Base-by-base conservation (phyloP, 1,284 basidiomycete species). In the Ustilago cynodontis region DNA sequence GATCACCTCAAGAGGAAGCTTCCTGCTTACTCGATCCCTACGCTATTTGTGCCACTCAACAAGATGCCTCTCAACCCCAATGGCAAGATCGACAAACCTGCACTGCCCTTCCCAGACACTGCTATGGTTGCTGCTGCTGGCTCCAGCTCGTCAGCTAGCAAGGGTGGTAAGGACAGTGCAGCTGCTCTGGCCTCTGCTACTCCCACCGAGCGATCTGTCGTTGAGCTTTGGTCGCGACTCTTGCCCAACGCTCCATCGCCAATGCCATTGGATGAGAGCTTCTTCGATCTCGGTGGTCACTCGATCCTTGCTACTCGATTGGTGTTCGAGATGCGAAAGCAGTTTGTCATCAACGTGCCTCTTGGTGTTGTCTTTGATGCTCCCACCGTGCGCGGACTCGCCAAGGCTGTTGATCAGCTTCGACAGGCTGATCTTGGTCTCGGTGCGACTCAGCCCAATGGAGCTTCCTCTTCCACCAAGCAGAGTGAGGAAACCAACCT, bases 61-160 rank as follows among this genome's bases (percentile, higher is more conserved):
- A 93, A 94, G 74, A 97, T 99, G 93, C 97, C 97, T 14, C 90
- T 99, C 59, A 99, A 98, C 86, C 97, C 97, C 4, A 99, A 99
- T 86, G 97, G 97, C 73, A 99, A 99, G 88, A 93, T 99, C 85
- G 97, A 99, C 89, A 99, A 99, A 87, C 96, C 97, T 0, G 94
- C 94, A 0, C 90, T 99, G 56, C 97, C 97, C 16, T 99, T 99
- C 92, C 97, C 97, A 1, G 97, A 99, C 87, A 99, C 97, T 1
- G 93, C 92, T 2, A 91, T 94, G 64, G 88, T 26, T 79, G 88
- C 29, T 84, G 88, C 81, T 10, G 76, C 71, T 39, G 59, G 64
- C 7, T 26, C 56, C 33, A 57, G 63, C 29, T 56, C 65, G 4
- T 47, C 63, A 9, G 43, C 39, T 20, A 58, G 13, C 54, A 70